These are phyloP conservation scores for Tetracladium setigerum DNA, from an alignment of 495 filamentous ascomycete genomes.

Conservation along the genomic window DNA sequence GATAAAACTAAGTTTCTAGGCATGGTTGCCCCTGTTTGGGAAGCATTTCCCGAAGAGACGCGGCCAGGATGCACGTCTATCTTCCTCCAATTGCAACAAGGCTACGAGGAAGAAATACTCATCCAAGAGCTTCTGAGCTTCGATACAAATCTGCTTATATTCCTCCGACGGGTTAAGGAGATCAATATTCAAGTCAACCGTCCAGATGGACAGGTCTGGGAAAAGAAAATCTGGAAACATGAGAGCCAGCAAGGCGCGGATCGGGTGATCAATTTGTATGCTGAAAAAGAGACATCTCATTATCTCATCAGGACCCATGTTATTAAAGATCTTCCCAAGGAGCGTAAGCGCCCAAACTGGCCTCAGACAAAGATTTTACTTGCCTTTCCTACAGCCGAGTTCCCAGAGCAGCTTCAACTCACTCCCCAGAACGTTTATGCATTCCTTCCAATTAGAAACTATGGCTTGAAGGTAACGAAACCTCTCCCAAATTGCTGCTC, in stretches of 20 bases:
- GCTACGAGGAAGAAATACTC: background rate
- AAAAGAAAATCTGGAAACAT: background rate
- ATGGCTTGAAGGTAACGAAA: conserved; percentile 16
- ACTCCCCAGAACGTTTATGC: conserved; percentile 14
- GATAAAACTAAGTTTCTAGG: conserved; percentile 20
- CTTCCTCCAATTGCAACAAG: background rate
- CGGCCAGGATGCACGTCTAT: conserved; percentile 6
- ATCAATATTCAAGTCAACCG: background rate
- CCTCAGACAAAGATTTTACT: conserved; percentile 9
- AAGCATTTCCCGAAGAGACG: background rate
- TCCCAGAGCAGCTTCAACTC: background rate
- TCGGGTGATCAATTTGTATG: background rate
- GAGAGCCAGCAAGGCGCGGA: no score
- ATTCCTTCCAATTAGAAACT: conserved; percentile 19
- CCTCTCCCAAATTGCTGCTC: background rate
- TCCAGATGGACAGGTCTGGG: background rate
- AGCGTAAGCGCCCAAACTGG: conserved; percentile 4
- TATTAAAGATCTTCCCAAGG: background rate
- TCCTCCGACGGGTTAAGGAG: conserved; percentile 4
- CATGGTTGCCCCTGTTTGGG: conserved; percentile 24
- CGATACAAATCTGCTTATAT: conserved; percentile 10
- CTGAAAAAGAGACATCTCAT: background rate
- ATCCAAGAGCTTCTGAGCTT: background rate
- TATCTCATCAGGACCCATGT: background rate
- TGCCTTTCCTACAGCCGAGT: conserved; percentile 11